Base-by-base conservation (phyloP, 2,329 filamentous ascomycete species). In the Talaromyces verruculosus region DNA sequence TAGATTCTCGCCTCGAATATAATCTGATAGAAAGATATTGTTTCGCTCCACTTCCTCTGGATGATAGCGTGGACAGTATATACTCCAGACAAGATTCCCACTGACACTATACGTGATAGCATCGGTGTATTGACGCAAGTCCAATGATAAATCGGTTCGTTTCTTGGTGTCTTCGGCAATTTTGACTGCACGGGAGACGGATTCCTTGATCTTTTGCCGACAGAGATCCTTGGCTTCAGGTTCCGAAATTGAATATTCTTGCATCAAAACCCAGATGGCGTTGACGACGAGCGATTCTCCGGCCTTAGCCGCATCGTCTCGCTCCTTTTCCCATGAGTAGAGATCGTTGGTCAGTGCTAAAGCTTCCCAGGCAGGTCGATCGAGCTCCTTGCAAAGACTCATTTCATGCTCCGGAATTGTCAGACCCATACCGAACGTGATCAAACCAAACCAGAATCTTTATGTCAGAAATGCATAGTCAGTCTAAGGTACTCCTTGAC, bases 261-360 rank as follows among this genome's bases (percentile, higher is more conserved):
- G 68, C 78, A 81, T 81, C 33, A 80, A 68, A 30, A 81, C 75
- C 75, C 74, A 80, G 30, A 81, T 69, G 2, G 75, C 77, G 61
- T 82, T 82, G 61, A 76, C 70, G 2, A 80, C 77, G 43, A 66
- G 51, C 35, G 35, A 28, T 41, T 55, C 47, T 19, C 61, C 61
- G 22, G 45, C 61, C 28, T 45, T 53, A 1, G 30, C 45, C 8
- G 78, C 76, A 3, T 72, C 77, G 17, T 75, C 67, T 17, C 64
- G 67, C 63, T 80, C 76, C 58, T 79, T 79, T 19, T 75, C 68
- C 70, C 71, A 80, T 0, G 79, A 81, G 63, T 73, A 80, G 10
- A 82, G 69, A 67, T 81, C 79, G 61, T 81, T 81, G 8, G 71
- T 73, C 8, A 81, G 72, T 5, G 72, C 71, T 15, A 75, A 57